phyloP scores from a whole-genome alignment of 805 yeast species.

The Candida qinlingensis region DNA sequence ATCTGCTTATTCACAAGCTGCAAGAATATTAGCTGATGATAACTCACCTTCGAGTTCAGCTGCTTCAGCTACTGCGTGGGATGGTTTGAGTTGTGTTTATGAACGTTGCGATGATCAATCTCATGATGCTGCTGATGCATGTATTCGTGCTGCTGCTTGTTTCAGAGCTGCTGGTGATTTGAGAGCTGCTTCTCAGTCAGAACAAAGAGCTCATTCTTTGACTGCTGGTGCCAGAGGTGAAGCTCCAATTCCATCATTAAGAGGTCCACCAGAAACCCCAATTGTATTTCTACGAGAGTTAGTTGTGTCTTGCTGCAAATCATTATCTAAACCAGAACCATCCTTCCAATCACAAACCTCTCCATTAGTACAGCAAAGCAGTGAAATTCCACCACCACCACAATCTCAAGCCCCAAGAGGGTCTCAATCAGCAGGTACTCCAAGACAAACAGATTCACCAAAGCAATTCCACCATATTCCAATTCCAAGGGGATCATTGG shows the following conservation, averaged over 20 bases:
- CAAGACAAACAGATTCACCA: constrained; percentile 10
- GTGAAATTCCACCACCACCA: background rate
- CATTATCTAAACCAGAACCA: background rate
- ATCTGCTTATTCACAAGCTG: constrained; percentile 63
- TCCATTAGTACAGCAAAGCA: background rate
- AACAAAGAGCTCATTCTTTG: constrained; percentile 38
- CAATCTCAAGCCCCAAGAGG: background rate
- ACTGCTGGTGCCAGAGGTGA: constrained; percentile 38
- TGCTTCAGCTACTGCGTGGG: constrained; percentile 57
- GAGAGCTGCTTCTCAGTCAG: constrained; percentile 36
- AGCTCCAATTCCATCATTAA: constrained; percentile 39
- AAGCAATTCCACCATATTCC: constrained; percentile 25
- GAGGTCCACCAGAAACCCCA: constrained; percentile 46
- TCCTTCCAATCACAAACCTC: constrained; percentile 1
- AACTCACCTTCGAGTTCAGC: constrained; percentile 32
- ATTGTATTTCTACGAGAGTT: constrained; percentile 27
- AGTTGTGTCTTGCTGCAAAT: constrained; percentile 22
- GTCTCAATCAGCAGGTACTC: background rate
- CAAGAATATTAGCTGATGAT: constrained; percentile 45
- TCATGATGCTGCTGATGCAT: constrained; percentile 57
- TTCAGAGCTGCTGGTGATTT: constrained; percentile 42
- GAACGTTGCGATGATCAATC: constrained; percentile 59
- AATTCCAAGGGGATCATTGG: constrained; percentile 20
- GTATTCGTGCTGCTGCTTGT: constrained; percentile 45
- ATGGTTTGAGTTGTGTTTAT: constrained; percentile 56